Evolutionary conservation across 1,139 yeast genomes (phyloP), one percentile per base, ranked within the genome.

Genomic region (Yamadazyma membranifaciens): DNA sequence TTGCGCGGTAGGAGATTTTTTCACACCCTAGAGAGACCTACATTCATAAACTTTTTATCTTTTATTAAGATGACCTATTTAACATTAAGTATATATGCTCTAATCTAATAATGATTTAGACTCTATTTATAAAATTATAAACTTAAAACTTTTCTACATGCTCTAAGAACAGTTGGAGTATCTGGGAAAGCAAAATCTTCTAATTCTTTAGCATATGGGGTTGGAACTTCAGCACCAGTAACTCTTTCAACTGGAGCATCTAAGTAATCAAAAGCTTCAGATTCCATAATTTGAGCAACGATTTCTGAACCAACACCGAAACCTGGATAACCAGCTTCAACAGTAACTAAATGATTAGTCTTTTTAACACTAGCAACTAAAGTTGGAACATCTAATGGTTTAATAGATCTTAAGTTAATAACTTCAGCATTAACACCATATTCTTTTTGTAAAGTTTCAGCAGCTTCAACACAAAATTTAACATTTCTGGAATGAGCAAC

Each of bases 121-220:
- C 12, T 26, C 11, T 26, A 26, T 26, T 26, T 15, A 15, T 31
- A 15, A 7, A 20, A 31, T 56, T 71, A 72, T 62, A 76, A 84
- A 53, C 94, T 86, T 66, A 91, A 78, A 43, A 87, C 96, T 70
- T 86, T 85, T 78, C 85, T 91, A 54, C 83, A 81, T 54, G 96
- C 97, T 77, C 92, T 85, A 63, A 87, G 78, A 57, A 94, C 86
- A 52, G 89, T 81, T 61, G 88, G 95, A 45, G 87, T 79, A 65
- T 91, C 96, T 65, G 98, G 98, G 96, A 94, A 92, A 44, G 98
- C 97, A 65, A 92, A 87, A 73, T 87, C 95, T 79, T 94, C 99
- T 64, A 94, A 81, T 72, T 86, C 94, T 69, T 83, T 80, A 55
- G 97, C 96, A 65, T 94, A 94, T 51, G 99, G 99, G 55, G 98